Evolutionary conservation across 148 eudicot species (phyloP).

Genomic region (Hydrangea macrophylla): DNA sequence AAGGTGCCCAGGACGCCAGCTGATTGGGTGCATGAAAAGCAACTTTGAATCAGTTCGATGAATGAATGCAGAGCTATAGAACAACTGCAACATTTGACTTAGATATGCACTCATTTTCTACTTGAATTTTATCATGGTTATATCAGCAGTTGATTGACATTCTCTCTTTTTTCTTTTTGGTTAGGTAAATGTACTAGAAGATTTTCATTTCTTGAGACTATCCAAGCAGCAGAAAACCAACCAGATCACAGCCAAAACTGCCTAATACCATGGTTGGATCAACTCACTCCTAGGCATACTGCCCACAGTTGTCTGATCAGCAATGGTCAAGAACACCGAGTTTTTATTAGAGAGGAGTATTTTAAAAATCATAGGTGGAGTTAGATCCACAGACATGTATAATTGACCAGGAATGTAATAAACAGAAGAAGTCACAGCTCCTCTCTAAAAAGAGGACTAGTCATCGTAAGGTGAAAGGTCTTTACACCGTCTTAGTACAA

Average conservation of each 20-base stretch:
- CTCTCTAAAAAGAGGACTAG: not conserved
- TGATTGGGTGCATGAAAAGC: constrained; percentile 29
- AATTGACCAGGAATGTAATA: not conserved
- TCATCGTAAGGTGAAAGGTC: not conserved
- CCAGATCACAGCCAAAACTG: no score
- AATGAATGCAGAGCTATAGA: not conserved
- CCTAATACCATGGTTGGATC: no score
- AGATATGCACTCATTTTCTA: not conserved
- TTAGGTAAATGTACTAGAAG: not conserved
- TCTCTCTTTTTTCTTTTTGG: no score
- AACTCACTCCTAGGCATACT: no score
- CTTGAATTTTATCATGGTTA: not conserved
- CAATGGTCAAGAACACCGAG: no score
- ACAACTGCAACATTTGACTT: not conserved
- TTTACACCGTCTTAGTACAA: not conserved
- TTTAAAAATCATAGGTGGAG: not conserved
- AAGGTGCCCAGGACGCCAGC: constrained; percentile 49
- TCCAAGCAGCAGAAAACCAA: not conserved
- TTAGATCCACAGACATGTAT: not conserved
- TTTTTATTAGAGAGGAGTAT: not conserved
- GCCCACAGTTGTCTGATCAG: no score
- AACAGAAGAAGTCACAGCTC: not conserved
- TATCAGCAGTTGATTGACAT: not conserved
- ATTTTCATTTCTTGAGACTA: not conserved
- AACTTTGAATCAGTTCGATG: constrained; percentile 3